Evolutionary conservation across 805 yeast genomes (phyloP).

Genomic region (Suhomyces prunicola): DNA sequence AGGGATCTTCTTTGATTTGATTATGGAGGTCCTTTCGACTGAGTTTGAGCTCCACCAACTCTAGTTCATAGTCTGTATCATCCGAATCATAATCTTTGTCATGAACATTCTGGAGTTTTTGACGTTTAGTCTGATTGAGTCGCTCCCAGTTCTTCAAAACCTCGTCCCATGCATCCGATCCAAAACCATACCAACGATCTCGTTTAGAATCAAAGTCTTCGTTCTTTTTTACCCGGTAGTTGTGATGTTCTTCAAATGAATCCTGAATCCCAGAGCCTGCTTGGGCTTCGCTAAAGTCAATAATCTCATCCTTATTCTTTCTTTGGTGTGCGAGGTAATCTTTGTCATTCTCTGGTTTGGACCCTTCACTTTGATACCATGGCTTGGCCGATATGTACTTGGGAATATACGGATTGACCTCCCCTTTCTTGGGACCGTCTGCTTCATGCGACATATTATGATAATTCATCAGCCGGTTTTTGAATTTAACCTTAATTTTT

Average conservation of each 20-base stretch:
- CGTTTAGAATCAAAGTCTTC: slow-evolving; percentile 66
- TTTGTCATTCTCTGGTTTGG: slow-evolving; percentile 1
- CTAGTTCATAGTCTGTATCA: slow-evolving; percentile 41
- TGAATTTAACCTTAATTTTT: neutral
- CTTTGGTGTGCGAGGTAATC: slow-evolving; percentile 63
- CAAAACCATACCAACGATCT: slow-evolving; percentile 82
- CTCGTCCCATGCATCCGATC: slow-evolving; percentile 57
- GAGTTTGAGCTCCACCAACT: slow-evolving; percentile 36
- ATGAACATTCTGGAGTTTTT: slow-evolving; percentile 1
- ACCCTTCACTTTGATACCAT: slow-evolving; percentile 27
- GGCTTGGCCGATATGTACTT: slow-evolving; percentile 38
- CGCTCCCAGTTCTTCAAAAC: slow-evolving; percentile 46
- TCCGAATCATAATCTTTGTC: slow-evolving; percentile 24
- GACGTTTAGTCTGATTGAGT: slow-evolving; percentile 20
- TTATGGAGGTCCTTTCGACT: slow-evolving; percentile 20
- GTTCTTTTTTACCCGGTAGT: slow-evolving; percentile 16
- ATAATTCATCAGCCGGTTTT: neutral
- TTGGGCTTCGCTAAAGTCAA: slow-evolving; percentile 50
- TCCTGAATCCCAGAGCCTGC: slow-evolving; percentile 58
- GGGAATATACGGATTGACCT: slow-evolving; percentile 33
- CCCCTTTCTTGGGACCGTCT: slow-evolving; percentile 9
- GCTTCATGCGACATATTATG: neutral
- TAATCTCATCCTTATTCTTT: slow-evolving; percentile 34
- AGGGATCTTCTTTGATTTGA: slow-evolving; percentile 28
- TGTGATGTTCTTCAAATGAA: slow-evolving; percentile 22